Base-by-base conservation (phyloP, 768 basidiomycete genomes). In the Boletus vermiculosoides region DNA sequence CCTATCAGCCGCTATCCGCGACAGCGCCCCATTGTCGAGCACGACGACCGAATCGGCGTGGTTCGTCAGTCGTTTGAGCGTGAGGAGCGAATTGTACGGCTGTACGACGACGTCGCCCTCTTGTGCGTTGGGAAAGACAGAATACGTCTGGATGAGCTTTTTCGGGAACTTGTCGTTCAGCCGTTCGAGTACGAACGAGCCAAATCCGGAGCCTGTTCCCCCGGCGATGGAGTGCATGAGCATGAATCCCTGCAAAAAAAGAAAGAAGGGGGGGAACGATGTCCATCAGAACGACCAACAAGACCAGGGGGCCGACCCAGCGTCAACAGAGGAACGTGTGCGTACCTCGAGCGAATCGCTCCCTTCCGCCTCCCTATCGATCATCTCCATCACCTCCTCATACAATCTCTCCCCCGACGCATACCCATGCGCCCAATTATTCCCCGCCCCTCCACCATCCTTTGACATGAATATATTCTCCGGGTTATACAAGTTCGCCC, bases 301-400 rank as follows among this genome's bases (percentile, higher is more conserved):
- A 31, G n/a, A n/a, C n/a, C n/a, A n/a, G n/a, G 18, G 20, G 45
- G 30, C 18, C 4, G 16, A 15, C 30, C 28, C 30, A 15, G 45
- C 30, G 15, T 5, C 30, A 34, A 16, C 23, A 25, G 42, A 13
- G 33, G 12, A 41, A 40, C 3, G 36, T 2, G 49, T 11, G 23
- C 58, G 69, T 78, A 94, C 95, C 85, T 98, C 96, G 30, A 98
- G 78, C 12, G 91, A 93, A 74, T 99, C 96, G 69, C 93, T 96
- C 16, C 96, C 95, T 71, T 99, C 96, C 9, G 95, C 95, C 74
- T 98, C 96, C 23, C 96, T 83, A 70, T 98, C 96, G 54, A 99
- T 84, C 94, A 99, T 98, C 72, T 99, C 96, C 86, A 98, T 94
- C 56, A 98, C 84, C 62, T 98, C 96, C 66, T 98, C 95, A 69